These are phyloP conservation scores for Amanita subjunquillea DNA, from an alignment of 768 basidiomycete species.

Conservation along the genomic window DNA sequence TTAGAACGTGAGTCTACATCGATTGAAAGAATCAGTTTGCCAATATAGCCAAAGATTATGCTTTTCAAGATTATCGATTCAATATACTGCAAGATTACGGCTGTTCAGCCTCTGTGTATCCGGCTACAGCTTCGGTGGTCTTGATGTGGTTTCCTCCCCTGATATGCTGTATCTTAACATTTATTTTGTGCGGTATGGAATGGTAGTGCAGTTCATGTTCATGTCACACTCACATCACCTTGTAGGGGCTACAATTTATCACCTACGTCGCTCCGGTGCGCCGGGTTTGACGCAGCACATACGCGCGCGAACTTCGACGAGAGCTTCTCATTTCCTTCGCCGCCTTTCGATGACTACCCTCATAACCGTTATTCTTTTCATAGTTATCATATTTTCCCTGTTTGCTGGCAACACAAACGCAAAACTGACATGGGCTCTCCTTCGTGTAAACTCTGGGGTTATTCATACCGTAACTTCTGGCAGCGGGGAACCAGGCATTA, in stretches of 20 bases:
- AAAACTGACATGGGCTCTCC: conserved; percentile 33
- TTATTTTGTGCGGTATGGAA: conserved; percentile 32
- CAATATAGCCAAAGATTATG: conserved; percentile 27
- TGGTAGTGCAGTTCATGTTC: not conserved
- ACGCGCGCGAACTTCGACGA: conserved; percentile 31
- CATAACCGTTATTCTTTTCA: conserved; percentile 31
- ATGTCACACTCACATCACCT: not conserved
- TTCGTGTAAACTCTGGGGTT: conserved; percentile 30
- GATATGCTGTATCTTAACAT: conserved; percentile 27
- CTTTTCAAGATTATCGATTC: conserved; percentile 55
- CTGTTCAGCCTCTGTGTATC: conserved; percentile 37
- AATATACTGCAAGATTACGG: conserved; percentile 49
- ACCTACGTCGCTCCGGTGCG: conserved; percentile 17
- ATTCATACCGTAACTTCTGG: conserved; percentile 21
- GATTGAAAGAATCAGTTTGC: not conserved
- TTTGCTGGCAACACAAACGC: conserved; percentile 20
- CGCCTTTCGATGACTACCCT: conserved; percentile 38
- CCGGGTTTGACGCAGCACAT: conserved; percentile 21
- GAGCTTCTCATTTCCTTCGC: conserved; percentile 42
- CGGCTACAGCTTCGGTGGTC: conserved; percentile 28
- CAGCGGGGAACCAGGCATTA: conserved; percentile 17
- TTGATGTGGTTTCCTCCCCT: conserved; percentile 39
- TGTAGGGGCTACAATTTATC: conserved; percentile 24
- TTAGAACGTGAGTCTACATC: conserved; percentile 37
- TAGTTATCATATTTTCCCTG: conserved; percentile 27